A percentile compares a stretch with the other conserved stretches of the same genome.
Conservation (phyloP, 2,329 filamentous ascomycete species). For the Didymella lethalis region DNA sequence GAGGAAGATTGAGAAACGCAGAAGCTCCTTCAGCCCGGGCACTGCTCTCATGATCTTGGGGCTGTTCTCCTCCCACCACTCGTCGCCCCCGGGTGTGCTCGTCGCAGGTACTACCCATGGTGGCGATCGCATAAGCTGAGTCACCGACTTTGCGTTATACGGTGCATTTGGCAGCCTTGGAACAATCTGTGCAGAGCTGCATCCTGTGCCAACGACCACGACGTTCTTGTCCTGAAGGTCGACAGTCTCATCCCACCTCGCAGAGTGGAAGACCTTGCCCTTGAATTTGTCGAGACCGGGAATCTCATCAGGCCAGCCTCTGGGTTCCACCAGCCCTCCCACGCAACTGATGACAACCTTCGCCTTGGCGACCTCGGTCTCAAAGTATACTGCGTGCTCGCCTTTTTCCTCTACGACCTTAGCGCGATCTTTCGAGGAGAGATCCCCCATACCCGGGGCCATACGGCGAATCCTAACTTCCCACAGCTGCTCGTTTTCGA, state of each 20-base stretch:
- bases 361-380: slow-evolving; percentile 61
- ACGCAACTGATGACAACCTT: slow-evolving; percentile 65
- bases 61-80: slow-evolving; percentile 58
- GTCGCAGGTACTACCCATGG: slow-evolving; percentile 62
- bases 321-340: slow-evolving; percentile 65
- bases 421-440: slow-evolving; percentile 58
- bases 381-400: slow-evolving; percentile 56
- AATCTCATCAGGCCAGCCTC: slow-evolving; percentile 58
- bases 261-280: slow-evolving; percentile 65
- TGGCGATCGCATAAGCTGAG: slow-evolving; percentile 65
- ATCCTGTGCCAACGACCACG: slow-evolving; percentile 66
- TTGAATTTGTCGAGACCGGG: slow-evolving; percentile 63
- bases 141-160: slow-evolving; percentile 63
- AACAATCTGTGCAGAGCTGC: slow-evolving; percentile 65
- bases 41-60: slow-evolving; percentile 57
- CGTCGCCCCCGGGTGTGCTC: slow-evolving; percentile 49
- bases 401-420: slow-evolving; percentile 56
- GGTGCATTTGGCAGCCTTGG: slow-evolving; percentile 58
- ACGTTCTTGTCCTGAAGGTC: slow-evolving; percentile 64
- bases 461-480: slow-evolving; percentile 62
- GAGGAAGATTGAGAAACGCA: slow-evolving; percentile 57
- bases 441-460: slow-evolving; percentile 62
- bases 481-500: slow-evolving; percentile 64
- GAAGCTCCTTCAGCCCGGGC: slow-evolving; percentile 59
- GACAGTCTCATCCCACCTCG: slow-evolving; percentile 62